Percentiles rank a stretch among this genome's conserved stretches.
These are phyloP conservation scores for Kluyveromyces sp. DNA, from an alignment of 1,139 yeast species.

Conservation along the genomic window DNA sequence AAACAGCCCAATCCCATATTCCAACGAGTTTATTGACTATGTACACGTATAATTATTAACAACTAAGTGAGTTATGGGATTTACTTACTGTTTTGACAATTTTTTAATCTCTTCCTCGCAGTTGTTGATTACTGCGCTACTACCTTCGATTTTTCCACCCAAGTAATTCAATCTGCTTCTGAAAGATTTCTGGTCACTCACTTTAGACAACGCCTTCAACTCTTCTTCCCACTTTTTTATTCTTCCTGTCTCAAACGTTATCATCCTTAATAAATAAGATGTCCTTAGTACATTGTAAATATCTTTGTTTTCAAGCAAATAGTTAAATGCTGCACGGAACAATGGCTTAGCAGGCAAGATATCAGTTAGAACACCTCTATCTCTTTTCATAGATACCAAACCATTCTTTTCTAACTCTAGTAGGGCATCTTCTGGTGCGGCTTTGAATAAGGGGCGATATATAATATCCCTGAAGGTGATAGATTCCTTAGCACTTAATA, in stretches of 20 bases:
- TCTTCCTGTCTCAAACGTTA: conserved; percentile 54
- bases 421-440: conserved; percentile 48
- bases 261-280: conserved; percentile 45
- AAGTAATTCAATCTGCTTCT: conserved; percentile 58
- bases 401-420: conserved; percentile 74
- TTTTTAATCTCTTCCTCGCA: conserved; percentile 36
- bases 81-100: conserved; percentile 15
- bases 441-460: conserved; percentile 57
- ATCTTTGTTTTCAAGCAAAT: conserved; percentile 50
- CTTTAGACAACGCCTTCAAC: conserved; percentile 45
- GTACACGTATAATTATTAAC: no score
- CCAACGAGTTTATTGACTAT: no score
- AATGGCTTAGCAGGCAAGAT: conserved; percentile 80
- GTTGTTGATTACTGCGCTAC: conserved; percentile 43
- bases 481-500: conserved; percentile 42
- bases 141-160: conserved; percentile 52
- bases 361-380: conserved; percentile 63
- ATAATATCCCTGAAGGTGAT: conserved; percentile 47
- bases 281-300: conserved; percentile 59
- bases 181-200: conserved; percentile 44
- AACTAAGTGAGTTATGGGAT: no score
- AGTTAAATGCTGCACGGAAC: conserved; percentile 69
- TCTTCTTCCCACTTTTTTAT: conserved; percentile 66
- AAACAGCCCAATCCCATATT: no score
- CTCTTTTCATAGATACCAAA: conserved; percentile 57